Conservation (phyloP, 257 asterid species). For the Parsonsia alboflavescens region DNA sequence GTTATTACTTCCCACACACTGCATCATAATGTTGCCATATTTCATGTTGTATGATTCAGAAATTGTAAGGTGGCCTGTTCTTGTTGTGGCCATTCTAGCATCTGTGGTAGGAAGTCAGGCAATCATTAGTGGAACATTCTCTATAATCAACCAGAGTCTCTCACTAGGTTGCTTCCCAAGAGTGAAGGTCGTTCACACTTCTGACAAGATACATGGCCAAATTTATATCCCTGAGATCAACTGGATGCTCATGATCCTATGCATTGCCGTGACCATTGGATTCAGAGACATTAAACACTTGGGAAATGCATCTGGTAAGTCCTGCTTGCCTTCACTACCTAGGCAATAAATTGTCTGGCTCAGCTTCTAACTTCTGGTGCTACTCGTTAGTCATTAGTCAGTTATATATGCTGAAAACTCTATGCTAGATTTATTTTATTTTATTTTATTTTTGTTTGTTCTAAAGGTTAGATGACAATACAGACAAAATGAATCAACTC, state of each 20-base stretch:
- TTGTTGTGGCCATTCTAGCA: constrained; percentile 81
- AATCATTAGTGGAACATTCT: constrained; percentile 94
- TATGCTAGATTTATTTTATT: neutral
- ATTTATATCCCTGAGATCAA: constrained; percentile 96
- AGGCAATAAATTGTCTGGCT: neutral
- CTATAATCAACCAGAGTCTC: constrained; percentile 90
- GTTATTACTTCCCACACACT: neutral
- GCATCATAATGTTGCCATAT: constrained; percentile 5
- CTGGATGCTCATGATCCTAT: constrained; percentile 92
- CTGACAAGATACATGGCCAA: constrained; percentile 85
- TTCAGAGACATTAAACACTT: constrained; percentile 84
- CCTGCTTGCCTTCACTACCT: neutral
- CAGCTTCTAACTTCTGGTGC: neutral
- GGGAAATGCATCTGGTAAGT: constrained; percentile 92
- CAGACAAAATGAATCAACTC: neutral
- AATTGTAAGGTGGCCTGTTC: constrained; percentile 85
- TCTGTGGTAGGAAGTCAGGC: constrained; percentile 98
- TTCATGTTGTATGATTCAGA: constrained; percentile 34
- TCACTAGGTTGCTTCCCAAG: constrained; percentile 97
- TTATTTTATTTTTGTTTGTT: neutral
- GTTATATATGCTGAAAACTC: neutral
- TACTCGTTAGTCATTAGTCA: neutral
- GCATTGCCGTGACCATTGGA: constrained; percentile 93
- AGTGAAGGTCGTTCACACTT: constrained; percentile 89
- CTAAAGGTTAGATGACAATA: neutral